Conservation (phyloP, 345 rosid genomes). For the Theobroma cacao region DNA sequence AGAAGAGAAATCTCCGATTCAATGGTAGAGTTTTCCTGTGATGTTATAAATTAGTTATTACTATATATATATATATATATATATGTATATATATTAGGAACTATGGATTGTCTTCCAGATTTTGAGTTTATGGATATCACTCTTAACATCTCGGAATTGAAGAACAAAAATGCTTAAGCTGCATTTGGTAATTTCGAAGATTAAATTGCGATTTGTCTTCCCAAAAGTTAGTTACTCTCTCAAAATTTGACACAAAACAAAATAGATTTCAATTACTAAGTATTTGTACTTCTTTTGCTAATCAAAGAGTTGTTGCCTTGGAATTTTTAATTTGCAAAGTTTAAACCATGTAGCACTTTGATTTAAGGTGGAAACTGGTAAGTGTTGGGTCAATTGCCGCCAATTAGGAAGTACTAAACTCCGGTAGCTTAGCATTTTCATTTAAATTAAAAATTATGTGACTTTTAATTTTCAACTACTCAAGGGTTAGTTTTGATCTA, state of each 20-base stretch:
- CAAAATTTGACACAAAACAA: too few species aligned
- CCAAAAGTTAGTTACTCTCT: too few species aligned
- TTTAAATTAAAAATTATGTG: too few species aligned
- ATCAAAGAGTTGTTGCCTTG: too few species aligned
- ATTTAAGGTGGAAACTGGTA: too few species aligned
- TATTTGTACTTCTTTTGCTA: too few species aligned
- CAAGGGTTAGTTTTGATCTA: not conserved
- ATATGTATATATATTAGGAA: too few species aligned
- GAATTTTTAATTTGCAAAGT: too few species aligned
- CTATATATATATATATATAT: not conserved
- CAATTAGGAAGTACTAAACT: not conserved
- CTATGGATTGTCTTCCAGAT: not conserved
- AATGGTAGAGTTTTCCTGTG: not conserved
- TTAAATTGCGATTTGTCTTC: too few species aligned
- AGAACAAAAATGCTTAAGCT: not conserved
- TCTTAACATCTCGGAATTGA: not conserved
- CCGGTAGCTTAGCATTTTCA: too few species aligned
- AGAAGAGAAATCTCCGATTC: conserved; percentile 1
- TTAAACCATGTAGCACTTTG: too few species aligned
- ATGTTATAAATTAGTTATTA: not conserved
- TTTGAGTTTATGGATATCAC: not conserved
- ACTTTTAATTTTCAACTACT: not conserved
- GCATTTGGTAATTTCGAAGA: not conserved
- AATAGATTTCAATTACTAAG: too few species aligned
- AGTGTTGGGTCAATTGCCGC: not conserved